Conservation (phyloP, 140 eudicot genomes). For the Flaveria floridana region DNA sequence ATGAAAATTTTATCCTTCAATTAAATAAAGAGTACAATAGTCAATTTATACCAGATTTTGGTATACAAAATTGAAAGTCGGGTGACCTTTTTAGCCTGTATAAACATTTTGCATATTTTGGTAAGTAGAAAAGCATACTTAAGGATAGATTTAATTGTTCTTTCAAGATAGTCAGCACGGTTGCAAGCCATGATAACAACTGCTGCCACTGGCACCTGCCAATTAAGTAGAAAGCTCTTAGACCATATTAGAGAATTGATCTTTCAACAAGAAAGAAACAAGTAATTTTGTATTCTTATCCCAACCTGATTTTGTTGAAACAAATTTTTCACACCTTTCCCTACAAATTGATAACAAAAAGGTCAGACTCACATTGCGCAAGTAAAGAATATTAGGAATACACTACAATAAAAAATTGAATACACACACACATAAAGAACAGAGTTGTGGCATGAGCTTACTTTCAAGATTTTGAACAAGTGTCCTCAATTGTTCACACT, state of each 20-base stretch:
- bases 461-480: constrained; percentile 73
- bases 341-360: constrained; percentile 41
- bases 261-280: constrained; percentile 3
- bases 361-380: constrained; percentile 22
- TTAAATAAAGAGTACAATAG: not conserved
- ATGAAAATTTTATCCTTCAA: not conserved
- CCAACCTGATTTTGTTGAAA: constrained; percentile 63
- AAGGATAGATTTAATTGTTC: constrained; percentile 79
- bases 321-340: constrained; percentile 56
- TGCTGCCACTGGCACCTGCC: constrained; percentile 90
- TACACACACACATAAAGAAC: not conserved
- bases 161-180: constrained; percentile 95
- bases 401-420: not conserved
- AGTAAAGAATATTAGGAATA: constrained; percentile 11
- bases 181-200: constrained; percentile 98
- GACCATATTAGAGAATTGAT: constrained; percentile 1
- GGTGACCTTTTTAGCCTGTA: not conserved
- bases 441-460: constrained; percentile 34
- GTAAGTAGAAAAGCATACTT: constrained; percentile 50
- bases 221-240: constrained; percentile 7
- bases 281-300: not conserved
- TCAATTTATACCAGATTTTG: constrained; percentile 1
- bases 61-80: not conserved
- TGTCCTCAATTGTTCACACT: constrained; percentile 59
- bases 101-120: not conserved